Percentiles rank a stretch among this genome's conserved stretches.
phyloP scores from a whole-genome alignment of 1,284 basidiomycete species.

The Leccinum angustisporum region DNA sequence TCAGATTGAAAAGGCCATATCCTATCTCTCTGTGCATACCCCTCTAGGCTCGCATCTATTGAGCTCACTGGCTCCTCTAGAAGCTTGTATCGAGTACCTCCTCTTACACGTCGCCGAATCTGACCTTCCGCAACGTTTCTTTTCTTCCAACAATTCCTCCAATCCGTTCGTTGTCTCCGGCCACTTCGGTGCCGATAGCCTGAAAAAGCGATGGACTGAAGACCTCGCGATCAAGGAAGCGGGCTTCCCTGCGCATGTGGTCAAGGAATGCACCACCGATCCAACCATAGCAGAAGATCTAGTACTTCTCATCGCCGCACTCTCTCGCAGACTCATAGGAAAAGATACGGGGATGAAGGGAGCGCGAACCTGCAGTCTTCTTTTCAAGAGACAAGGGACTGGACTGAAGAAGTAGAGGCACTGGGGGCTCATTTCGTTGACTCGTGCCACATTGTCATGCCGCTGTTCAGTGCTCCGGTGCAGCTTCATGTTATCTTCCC shows the following conservation, averaged over 20 bases:
- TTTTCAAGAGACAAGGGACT: slow-evolving; percentile 28
- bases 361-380: slow-evolving; percentile 13
- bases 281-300: slow-evolving; percentile 45
- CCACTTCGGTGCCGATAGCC: slow-evolving; percentile 59
- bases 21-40: slow-evolving; percentile 55
- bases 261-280: slow-evolving; percentile 54
- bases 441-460: slow-evolving; percentile 52
- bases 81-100: slow-evolving; percentile 75
- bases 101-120: slow-evolving; percentile 77
- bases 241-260: slow-evolving; percentile 77
- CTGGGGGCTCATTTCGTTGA: slow-evolving; percentile 54
- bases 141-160: slow-evolving; percentile 64
- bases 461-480: slow-evolving; percentile 61
- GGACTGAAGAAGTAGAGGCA: slow-evolving; percentile 67
- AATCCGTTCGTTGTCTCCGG: slow-evolving; percentile 64
- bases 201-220: slow-evolving; percentile 80
- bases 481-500: slow-evolving; percentile 69
- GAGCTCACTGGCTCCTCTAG: slow-evolving; percentile 48
- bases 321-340: slow-evolving; percentile 52
- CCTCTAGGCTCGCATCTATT: slow-evolving; percentile 53
- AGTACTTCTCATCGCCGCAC: slow-evolving; percentile 48
- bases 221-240: slow-evolving; percentile 83
- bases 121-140: slow-evolving; percentile 67
- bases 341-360: slow-evolving; percentile 32
- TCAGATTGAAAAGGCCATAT: slow-evolving; percentile 51